A percentile compares a stretch with the other conserved stretches of the same genome.
phyloP scores from a whole-genome alignment of 2,329 filamentous ascomycete species.

The Mycocentrospora acerina region DNA sequence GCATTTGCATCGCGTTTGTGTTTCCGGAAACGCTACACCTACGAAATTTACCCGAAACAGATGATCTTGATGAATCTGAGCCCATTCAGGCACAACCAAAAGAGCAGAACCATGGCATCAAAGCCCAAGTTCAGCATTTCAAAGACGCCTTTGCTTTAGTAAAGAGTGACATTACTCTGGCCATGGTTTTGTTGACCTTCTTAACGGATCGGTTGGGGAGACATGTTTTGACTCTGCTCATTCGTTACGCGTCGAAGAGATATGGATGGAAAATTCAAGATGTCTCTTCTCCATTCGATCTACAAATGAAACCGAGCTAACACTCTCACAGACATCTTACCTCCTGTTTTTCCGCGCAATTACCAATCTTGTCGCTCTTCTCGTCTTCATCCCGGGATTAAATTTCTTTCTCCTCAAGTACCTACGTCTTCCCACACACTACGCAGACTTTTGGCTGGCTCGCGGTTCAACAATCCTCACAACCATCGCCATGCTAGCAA shows the following conservation, averaged over 20 bases:
- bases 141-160: slow-evolving; percentile 43
- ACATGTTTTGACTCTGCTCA: slow-evolving; percentile 49
- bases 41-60: slow-evolving; percentile 31
- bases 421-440: slow-evolving; percentile 38
- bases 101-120: slow-evolving; percentile 21
- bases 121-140: slow-evolving; percentile 38
- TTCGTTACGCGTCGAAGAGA: slow-evolving; percentile 56
- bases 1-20: slow-evolving; percentile 28
- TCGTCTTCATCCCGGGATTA: slow-evolving; percentile 47
- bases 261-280: slow-evolving; percentile 52
- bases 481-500: slow-evolving; percentile 47
- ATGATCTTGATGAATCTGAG: slow-evolving; percentile 14
- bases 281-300: too few relatives aligned
- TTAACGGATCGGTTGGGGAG: slow-evolving; percentile 51
- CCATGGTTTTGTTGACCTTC: slow-evolving; percentile 48
- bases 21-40: slow-evolving; percentile 40
- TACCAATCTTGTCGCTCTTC: slow-evolving; percentile 51
- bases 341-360: slow-evolving; percentile 51
- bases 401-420: slow-evolving; percentile 43
- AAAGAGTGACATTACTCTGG: slow-evolving; percentile 45
- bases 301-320: too few relatives aligned
- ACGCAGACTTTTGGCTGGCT: slow-evolving; percentile 51
- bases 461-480: slow-evolving; percentile 49
- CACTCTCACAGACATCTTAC: slow-evolving; percentile 39
- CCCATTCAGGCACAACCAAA: slow-evolving; percentile 15